Conservation (phyloP, 2,329 filamentous ascomycete genomes). For the Hypoxylon sp. region DNA sequence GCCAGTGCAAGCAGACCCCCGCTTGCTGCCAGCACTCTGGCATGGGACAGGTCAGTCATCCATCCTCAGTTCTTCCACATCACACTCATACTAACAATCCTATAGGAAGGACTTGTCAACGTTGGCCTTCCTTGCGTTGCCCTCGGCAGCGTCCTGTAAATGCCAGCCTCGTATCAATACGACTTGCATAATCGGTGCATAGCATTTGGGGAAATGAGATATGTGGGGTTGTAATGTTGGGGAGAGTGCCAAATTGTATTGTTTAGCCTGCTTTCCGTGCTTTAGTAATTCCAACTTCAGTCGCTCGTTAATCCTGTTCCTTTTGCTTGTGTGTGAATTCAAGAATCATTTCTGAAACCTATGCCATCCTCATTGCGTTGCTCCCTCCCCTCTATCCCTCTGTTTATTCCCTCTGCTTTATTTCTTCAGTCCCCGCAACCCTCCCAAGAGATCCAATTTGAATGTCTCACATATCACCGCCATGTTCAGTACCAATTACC, state of each 20-base stretch:
- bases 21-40: slow-evolving; percentile 55
- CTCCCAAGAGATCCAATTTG: no score
- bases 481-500: no score
- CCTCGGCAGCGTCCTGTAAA: slow-evolving; percentile 52
- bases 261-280: slow-evolving; percentile 38
- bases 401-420: background rate
- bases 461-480: background rate
- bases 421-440: no score
- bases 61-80: background rate
- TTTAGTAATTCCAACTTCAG: slow-evolving; percentile 53
- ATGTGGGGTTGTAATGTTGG: slow-evolving; percentile 50
- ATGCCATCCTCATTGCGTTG: background rate
- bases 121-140: slow-evolving; percentile 53
- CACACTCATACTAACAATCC: slow-evolving; percentile 25
- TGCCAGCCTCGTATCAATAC: slow-evolving; percentile 34
- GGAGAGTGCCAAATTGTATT: slow-evolving; percentile 47
- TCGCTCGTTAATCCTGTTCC: slow-evolving; percentile 49
- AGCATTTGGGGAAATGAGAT: slow-evolving; percentile 48
- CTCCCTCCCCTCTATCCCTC: background rate
- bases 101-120: slow-evolving; percentile 52
- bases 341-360: background rate
- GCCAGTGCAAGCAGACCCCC: slow-evolving; percentile 53
- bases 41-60: slow-evolving; percentile 46
- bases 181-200: slow-evolving; percentile 39
- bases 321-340: background rate